Conservation (phyloP, 1,139 yeast species). For the Pneumocystis murina region DNA sequence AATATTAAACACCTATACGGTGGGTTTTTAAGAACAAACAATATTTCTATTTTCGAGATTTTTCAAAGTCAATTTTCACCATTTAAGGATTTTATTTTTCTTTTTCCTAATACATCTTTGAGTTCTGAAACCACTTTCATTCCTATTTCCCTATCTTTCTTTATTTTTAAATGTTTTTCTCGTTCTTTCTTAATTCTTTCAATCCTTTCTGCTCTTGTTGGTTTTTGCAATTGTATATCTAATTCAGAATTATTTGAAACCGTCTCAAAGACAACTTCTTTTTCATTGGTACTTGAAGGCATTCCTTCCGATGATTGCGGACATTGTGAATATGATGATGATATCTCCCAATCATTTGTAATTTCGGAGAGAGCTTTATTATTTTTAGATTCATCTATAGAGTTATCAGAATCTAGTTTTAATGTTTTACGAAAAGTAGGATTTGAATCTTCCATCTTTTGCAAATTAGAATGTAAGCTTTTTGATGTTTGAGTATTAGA, state of each 20-base stretch:
- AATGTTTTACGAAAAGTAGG: neutral
- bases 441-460: neutral
- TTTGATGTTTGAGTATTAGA: neutral
- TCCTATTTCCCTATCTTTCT: neutral
- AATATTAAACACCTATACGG: neutral
- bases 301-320: neutral
- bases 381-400: neutral
- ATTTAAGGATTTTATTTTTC: neutral
- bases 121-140: slow-evolving; percentile 1
- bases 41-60: neutral
- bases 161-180: neutral
- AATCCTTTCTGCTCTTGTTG: neutral
- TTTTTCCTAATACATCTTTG: slow-evolving; percentile 1
- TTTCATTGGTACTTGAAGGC: neutral
- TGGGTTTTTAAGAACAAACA: neutral
- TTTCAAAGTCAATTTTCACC: neutral
- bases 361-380: neutral
- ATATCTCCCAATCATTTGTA: neutral
- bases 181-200: neutral
- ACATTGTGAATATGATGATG: neutral
- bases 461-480: neutral
- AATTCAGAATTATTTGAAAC: neutral
- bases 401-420: neutral
- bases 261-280: neutral
- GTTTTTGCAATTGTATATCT: neutral